A percentile compares a stretch with the other conserved stretches of the same genome.
Evolutionary conservation across 306 rosid genomes (phyloP).

Genomic region (Prosopis cineraria): DNA sequence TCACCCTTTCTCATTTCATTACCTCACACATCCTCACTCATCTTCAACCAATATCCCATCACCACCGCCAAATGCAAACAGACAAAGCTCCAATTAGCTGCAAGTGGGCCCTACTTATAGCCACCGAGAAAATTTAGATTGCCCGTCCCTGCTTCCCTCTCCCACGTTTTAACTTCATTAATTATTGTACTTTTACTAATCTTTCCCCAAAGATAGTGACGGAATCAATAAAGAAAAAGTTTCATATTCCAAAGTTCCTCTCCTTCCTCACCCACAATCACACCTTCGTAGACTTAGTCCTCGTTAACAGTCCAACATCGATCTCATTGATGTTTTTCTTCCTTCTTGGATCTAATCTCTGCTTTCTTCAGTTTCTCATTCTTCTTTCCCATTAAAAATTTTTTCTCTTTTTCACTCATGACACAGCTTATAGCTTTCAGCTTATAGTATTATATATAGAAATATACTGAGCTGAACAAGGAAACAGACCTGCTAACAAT

Average conservation of each 20-base stretch:
- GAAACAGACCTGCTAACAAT: background rate
- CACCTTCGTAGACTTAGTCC: background rate
- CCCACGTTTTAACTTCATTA: background rate
- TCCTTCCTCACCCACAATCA: background rate
- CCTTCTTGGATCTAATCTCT: conserved; percentile 1
- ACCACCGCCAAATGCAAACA: background rate
- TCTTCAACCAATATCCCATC: background rate
- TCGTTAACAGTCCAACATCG: background rate
- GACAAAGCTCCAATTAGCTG: background rate
- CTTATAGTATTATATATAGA: background rate
- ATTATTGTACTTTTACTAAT: background rate
- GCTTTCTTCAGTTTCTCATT: conserved; percentile 1
- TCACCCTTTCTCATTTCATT: background rate
- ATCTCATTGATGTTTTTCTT: background rate
- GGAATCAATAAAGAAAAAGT: conserved; percentile 6
- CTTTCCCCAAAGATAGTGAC: conserved; percentile 14
- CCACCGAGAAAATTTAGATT: background rate
- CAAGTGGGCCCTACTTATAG: background rate
- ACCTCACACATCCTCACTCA: background rate
- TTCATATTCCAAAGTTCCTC: background rate
- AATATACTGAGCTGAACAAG: background rate
- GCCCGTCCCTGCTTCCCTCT: background rate
- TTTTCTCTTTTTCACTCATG: background rate
- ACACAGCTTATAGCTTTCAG: background rate
- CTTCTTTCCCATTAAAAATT: background rate